These are phyloP conservation scores for Termitomyces bulborhizus DNA, from an alignment of 768 basidiomycete species.

Conservation along the genomic window DNA sequence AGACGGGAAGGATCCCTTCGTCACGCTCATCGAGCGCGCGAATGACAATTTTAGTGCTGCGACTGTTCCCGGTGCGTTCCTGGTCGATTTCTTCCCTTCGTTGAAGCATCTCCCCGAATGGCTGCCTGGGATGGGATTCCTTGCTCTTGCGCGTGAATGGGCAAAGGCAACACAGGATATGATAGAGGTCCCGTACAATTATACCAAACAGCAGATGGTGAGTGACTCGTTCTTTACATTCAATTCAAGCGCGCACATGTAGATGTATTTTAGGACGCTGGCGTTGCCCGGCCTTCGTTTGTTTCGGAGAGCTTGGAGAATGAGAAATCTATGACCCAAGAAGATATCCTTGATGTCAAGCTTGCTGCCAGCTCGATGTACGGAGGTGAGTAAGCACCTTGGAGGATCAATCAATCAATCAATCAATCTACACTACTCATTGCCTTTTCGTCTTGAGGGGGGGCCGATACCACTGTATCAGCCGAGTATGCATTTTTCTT, in stretches of 20 bases:
- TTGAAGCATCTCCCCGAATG: slow-evolving; percentile 47
- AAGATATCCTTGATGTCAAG: slow-evolving; percentile 33
- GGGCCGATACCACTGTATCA: slow-evolving; percentile 45
- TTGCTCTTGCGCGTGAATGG: slow-evolving; percentile 37
- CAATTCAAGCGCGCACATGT: no score
- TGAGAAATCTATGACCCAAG: slow-evolving; percentile 22
- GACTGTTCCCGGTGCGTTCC: slow-evolving; percentile 41
- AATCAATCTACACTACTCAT: neutral
- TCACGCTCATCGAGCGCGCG: slow-evolving; percentile 44
- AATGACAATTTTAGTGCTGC: slow-evolving; percentile 46
- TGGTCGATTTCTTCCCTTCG: slow-evolving; percentile 35
- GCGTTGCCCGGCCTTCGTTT: slow-evolving; percentile 36
- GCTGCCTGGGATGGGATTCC: slow-evolving; percentile 52
- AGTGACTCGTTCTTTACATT: neutral
- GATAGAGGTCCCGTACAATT: slow-evolving; percentile 37
- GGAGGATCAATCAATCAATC: neutral
- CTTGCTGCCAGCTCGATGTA: slow-evolving; percentile 40
- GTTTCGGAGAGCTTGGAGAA: slow-evolving; percentile 35
- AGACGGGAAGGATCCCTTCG: slow-evolving; percentile 45
- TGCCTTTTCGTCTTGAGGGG: slow-evolving; percentile 23
- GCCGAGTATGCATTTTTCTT: slow-evolving; percentile 41
- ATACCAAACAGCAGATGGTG: slow-evolving; percentile 43
- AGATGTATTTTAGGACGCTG: slow-evolving; percentile 28
- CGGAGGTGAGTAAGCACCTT: slow-evolving; percentile 25
- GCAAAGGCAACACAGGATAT: slow-evolving; percentile 30